Conservation (phyloP, 2,329 filamentous ascomycete genomes). For the Penicillium sp. region DNA sequence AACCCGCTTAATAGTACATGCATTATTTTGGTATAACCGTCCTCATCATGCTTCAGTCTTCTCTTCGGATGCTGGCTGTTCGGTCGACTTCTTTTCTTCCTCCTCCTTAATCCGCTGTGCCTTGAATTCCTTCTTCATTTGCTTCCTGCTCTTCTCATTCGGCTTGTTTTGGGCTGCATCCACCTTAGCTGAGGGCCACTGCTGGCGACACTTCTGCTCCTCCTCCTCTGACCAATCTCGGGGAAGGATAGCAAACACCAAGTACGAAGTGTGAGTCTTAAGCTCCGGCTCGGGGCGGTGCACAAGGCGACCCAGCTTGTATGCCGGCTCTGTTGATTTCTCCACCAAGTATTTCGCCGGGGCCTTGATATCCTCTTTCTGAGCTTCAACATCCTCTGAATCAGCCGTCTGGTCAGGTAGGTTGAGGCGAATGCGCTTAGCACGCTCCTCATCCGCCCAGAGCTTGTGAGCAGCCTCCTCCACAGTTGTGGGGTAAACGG, state of each 20-base stretch:
- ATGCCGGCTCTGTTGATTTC: slow-evolving; percentile 49
- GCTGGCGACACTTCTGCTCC: slow-evolving; percentile 65
- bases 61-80: background rate
- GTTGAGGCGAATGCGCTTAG: slow-evolving; percentile 61
- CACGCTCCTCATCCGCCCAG: slow-evolving; percentile 68
- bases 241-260: slow-evolving; percentile 90
- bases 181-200: slow-evolving; percentile 64
- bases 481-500: slow-evolving; percentile 66
- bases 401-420: slow-evolving; percentile 14
- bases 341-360: slow-evolving; percentile 4
- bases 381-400: slow-evolving; percentile 14
- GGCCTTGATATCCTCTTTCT: slow-evolving; percentile 34
- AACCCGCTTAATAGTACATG: slow-evolving; percentile 8
- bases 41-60: slow-evolving; percentile 3
- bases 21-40: background rate
- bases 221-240: slow-evolving; percentile 80
- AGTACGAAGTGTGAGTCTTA: slow-evolving; percentile 95
- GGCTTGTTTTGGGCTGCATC: slow-evolving; percentile 19
- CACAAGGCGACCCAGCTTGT: slow-evolving; percentile 73
- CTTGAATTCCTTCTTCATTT: slow-evolving; percentile 46
- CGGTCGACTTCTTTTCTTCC: slow-evolving; percentile 2
- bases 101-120: slow-evolving; percentile 39
- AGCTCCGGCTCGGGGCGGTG: slow-evolving; percentile 83
- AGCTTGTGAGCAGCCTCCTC: slow-evolving; percentile 74
- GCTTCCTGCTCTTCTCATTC: slow-evolving; percentile 37